Evolutionary conservation across 108 stramenopile species (phyloP), one percentile per base, ranked within the genome.

Genomic region (Pseudonitzschia delicatissima): DNA sequence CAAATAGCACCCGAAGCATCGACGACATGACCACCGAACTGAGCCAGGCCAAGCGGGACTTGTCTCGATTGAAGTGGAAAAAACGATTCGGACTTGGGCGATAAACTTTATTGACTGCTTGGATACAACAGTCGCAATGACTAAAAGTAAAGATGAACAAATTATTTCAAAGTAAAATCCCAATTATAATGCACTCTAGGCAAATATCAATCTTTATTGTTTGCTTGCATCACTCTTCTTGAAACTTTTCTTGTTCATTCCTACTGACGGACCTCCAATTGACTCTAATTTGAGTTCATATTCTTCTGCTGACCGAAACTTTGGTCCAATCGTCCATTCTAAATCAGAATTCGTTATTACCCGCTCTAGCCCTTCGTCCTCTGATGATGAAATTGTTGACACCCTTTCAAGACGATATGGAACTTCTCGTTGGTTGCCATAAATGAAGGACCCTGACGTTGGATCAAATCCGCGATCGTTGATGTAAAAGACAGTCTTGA

Each of bases 381-480:
- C 31, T n/a, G 68, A 21, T 63, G 51, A 36, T 32, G 72, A 44
- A 34, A 62, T 66, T 20, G 48, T 69, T 35, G 82, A 48, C 8
- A 90, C 91, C 36, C 91, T 81, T 36, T 81, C 44, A 40, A 93
- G 58, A 60, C 86, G 87, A 82, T 93, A 93, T 18, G 91, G 91
- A 53, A 93, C 67, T 8, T 82, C 82, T 29, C 72, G 69, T 62
- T 82, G 86, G 64, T 93, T 93, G 31, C 91, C 91, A 61, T 93
- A 93, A 45, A 90, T 85, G 63, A 79, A 86, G 20, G 40, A 73
- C 4, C 49, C 77, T 4, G 76, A 73, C 25, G 82, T 81, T 27
- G 87, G 85, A 69, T 93, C 87, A 42, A 76, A 83, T 8, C 91
- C 91, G 0, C 91, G 83, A 79, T 93, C 91, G 51, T 93, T 86